phyloP scores from a whole-genome alignment of 179 eudicot genomes.

The Beta macrorhiza region DNA sequence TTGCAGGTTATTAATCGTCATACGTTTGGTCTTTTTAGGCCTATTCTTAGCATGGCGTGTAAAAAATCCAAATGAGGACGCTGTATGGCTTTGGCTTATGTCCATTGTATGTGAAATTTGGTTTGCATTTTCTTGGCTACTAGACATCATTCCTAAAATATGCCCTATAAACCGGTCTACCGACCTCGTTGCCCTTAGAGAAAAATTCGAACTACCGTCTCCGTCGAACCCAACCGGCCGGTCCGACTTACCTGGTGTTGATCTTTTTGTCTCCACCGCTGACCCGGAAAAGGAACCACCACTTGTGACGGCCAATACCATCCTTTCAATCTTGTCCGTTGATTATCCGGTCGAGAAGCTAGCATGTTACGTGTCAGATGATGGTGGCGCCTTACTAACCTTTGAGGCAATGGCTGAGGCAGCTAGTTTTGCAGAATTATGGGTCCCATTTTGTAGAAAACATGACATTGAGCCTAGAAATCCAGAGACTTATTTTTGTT shows the following conservation, averaged over 20 bases:
- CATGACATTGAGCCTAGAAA: constrained; percentile 89
- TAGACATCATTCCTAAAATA: constrained; percentile 79
- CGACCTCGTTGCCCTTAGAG: constrained; percentile 63
- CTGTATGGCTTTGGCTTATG: constrained; percentile 83
- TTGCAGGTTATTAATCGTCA: constrained; percentile 54
- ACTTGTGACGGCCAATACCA: constrained; percentile 82
- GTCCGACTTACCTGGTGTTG: constrained; percentile 84
- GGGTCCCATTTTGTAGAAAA: constrained; percentile 93
- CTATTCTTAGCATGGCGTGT: constrained; percentile 76
- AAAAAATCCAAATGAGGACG: constrained; percentile 62
- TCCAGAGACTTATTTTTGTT: constrained; percentile 66
- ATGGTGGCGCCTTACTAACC: constrained; percentile 79
- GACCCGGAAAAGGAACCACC: constrained; percentile 97
- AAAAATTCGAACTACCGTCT: constrained; percentile 73
- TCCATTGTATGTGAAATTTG: constrained; percentile 77
- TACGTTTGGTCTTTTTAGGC: constrained; percentile 53
- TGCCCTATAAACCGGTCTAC: constrained; percentile 67
- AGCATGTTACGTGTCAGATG: constrained; percentile 83
- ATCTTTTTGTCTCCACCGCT: constrained; percentile 81
- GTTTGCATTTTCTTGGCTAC: constrained; percentile 92
- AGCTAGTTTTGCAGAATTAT: constrained; percentile 73
- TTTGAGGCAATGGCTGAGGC: constrained; percentile 99
- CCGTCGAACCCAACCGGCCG: constrained; percentile 79
- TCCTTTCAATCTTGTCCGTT: constrained; percentile 70
- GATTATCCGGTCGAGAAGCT: constrained; percentile 90